Conservation (phyloP, 306 rosid genomes). For the Cicer yamashitae region DNA sequence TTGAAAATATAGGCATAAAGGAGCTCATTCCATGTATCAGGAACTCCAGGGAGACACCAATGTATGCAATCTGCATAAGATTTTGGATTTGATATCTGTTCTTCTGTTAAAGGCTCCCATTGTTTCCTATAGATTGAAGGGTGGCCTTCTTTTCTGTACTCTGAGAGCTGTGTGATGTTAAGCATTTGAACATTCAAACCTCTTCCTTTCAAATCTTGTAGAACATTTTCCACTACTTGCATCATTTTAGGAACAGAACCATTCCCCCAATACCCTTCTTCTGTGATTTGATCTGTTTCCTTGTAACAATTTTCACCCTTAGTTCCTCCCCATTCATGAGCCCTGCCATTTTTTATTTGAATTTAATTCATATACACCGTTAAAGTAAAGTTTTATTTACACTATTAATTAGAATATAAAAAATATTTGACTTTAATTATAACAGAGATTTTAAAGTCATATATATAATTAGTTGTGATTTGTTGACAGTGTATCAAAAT, state of each 20-base stretch:
- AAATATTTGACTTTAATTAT: too few species aligned
- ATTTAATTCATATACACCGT: too few species aligned
- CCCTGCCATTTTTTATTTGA: constrained; percentile 49
- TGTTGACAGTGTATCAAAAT: too few species aligned
- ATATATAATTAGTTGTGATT: too few species aligned
- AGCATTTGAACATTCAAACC: constrained; percentile 70
- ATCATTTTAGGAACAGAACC: constrained; percentile 70
- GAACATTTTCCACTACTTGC: constrained; percentile 63
- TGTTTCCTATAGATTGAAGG: constrained; percentile 90
- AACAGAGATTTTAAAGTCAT: too few species aligned
- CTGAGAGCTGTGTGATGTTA: constrained; percentile 86
- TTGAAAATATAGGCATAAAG: constrained; percentile 65
- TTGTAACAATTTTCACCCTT: constrained; percentile 67
- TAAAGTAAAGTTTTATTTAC: too few species aligned
- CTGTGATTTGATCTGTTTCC: constrained; percentile 57
- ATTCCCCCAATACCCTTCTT: constrained; percentile 66
- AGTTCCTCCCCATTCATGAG: constrained; percentile 73
- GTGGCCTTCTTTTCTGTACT: constrained; percentile 83
- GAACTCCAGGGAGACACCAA: constrained; percentile 96
- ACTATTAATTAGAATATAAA: too few species aligned
- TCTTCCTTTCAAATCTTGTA: constrained; percentile 62
- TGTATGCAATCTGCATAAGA: constrained; percentile 88
- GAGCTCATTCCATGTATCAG: constrained; percentile 88
- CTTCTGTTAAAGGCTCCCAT: constrained; percentile 69
- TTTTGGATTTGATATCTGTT: constrained; percentile 61